Conservation (phyloP, 805 yeast species). For the Candida xyloterini region DNA sequence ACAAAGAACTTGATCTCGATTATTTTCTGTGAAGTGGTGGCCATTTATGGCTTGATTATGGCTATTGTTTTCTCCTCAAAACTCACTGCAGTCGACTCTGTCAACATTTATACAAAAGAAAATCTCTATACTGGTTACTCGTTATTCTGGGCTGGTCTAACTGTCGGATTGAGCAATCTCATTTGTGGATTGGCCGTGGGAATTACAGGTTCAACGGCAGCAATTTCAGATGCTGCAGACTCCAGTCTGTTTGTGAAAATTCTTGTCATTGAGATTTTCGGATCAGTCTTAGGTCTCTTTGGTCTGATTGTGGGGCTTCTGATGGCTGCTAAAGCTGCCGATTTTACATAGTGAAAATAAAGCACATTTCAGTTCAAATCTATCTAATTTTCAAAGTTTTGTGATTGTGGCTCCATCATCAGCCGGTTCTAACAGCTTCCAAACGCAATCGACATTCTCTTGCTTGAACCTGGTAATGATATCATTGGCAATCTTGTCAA, state of each 20-base stretch:
- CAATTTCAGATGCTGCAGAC: conserved; percentile 96
- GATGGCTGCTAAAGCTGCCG: conserved; percentile 95
- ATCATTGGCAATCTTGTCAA: conserved; percentile 74
- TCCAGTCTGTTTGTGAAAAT: conserved; percentile 92
- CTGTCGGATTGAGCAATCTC: conserved; percentile 90
- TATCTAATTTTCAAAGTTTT: conserved; percentile 22
- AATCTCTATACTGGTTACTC: conserved; percentile 94
- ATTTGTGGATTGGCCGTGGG: conserved; percentile 98
- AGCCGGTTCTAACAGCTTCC: conserved; percentile 86
- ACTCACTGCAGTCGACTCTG: conserved; percentile 61
- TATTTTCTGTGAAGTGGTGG: conserved; percentile 98
- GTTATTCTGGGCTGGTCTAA: conserved; percentile 96
- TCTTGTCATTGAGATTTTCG: conserved; percentile 94
- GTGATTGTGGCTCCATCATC: conserved; percentile 76
- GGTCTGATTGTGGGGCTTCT: conserved; percentile 95
- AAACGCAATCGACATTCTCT: conserved; percentile 65
- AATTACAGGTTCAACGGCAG: conserved; percentile 97
- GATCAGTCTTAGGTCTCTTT: conserved; percentile 90
- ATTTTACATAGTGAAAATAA: conserved; percentile 52
- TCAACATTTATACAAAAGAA: conserved; percentile 68
- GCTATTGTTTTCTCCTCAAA: conserved; percentile 96
- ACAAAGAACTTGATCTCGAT: conserved; percentile 95
- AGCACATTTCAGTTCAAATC: not conserved
- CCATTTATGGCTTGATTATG: conserved; percentile 96
- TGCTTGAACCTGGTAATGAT: conserved; percentile 67